phyloP scores from a whole-genome alignment of 352 stramenopile species.

The Globisporangium perplexum region DNA sequence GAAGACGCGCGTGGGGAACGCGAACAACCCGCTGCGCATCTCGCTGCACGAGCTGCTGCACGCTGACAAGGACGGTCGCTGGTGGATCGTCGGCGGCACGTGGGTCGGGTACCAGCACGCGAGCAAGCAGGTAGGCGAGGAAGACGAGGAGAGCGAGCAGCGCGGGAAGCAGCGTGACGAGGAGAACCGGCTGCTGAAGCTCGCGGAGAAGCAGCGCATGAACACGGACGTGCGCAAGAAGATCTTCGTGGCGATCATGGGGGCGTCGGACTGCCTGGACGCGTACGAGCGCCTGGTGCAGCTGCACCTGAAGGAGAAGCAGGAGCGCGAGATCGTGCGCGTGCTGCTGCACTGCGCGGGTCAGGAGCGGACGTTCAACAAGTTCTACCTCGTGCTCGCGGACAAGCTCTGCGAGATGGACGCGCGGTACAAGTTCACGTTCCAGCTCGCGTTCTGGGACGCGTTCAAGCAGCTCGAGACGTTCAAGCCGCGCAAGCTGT shows the following conservation, averaged over 20 bases:
- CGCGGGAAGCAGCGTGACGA: constrained; percentile 20
- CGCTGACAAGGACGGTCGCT: constrained; percentile 89
- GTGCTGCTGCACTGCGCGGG: constrained; percentile 93
- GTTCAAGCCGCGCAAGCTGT: constrained; percentile 82
- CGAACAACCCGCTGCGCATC: constrained; percentile 69
- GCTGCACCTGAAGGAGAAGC: constrained; percentile 87
- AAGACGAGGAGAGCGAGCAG: constrained; percentile 5
- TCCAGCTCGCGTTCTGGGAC: constrained; percentile 97
- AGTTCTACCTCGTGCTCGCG: constrained; percentile 93
- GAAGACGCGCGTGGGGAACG: constrained; percentile 84
- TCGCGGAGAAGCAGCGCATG: constrained; percentile 96
- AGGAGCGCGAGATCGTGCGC: constrained; percentile 92
- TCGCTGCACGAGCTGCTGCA: constrained; percentile 68
- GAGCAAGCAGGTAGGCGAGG: constrained; percentile 7
- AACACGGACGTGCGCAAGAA: constrained; percentile 94
- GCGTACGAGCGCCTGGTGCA: constrained; percentile 94
- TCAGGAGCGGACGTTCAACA: constrained; percentile 90
- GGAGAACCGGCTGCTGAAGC: constrained; percentile 76
- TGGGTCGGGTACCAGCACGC: constrained; percentile 83
- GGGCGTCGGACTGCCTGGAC: constrained; percentile 92
- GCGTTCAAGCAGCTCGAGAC: constrained; percentile 91
- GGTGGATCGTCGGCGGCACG: constrained; percentile 95
- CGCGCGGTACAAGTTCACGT: constrained; percentile 93
- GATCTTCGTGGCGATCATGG: constrained; percentile 98
- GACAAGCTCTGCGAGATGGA: constrained; percentile 93